phyloP scores from a whole-genome alignment of 2,329 filamentous ascomycete species.

The Ascochyta rabiei region DNA sequence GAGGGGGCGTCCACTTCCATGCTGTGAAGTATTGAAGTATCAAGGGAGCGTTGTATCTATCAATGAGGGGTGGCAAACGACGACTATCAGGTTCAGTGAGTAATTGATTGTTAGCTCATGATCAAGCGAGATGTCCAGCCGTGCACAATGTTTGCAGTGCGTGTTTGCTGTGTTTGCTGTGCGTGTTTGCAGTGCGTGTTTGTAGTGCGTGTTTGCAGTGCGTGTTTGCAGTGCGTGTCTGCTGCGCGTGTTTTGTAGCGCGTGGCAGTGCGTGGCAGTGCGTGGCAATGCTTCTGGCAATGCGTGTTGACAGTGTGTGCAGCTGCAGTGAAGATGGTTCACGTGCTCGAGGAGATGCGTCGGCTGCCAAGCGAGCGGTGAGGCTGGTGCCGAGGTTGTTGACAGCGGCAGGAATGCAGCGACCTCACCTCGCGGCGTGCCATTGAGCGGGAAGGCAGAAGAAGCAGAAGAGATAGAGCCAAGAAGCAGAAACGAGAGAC shows the following conservation, averaged over 20 bases:
- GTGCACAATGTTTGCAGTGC: background rate
- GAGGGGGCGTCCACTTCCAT: constrained; percentile 64
- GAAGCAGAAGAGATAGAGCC: background rate
- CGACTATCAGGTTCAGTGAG: constrained; percentile 1
- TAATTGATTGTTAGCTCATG: constrained; percentile 16
- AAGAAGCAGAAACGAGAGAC: background rate
- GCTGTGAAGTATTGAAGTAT: background rate
- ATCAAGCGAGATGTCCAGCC: constrained; percentile 8
- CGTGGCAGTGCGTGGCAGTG: background rate
- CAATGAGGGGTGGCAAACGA: background rate
- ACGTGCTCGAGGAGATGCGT: background rate
- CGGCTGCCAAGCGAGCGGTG: constrained; percentile 3
- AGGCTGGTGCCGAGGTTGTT: constrained; percentile 14
- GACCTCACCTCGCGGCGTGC: no score
- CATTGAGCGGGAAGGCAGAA: background rate
- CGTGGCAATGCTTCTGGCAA: no score
- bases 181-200: background rate
- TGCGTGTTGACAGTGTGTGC: constrained; percentile 5
- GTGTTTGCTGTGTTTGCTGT: no score
- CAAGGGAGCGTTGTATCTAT: background rate
- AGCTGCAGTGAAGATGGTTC: no score
- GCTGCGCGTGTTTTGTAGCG: no score
- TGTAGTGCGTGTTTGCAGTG: no score
- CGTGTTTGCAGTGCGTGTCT: no score
- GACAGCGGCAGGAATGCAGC: constrained; percentile 13